Percentiles rank a stretch among this genome's conserved stretches.
Evolutionary conservation across 257 asterid species (phyloP).

Genomic region (Prunella vulgaris): DNA sequence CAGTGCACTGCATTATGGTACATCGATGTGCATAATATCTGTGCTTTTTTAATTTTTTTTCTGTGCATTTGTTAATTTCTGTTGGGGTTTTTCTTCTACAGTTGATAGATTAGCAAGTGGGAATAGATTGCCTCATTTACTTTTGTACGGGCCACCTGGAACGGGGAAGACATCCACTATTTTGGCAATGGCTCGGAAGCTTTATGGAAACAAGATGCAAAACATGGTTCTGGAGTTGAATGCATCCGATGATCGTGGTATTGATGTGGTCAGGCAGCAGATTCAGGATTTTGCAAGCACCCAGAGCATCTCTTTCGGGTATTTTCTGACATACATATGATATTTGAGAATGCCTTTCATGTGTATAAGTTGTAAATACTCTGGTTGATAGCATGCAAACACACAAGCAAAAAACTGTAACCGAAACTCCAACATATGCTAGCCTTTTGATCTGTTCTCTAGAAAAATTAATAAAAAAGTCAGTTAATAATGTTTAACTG

Average conservation of each 20-base stretch:
- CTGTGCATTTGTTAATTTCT: not conserved
- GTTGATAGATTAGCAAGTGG: slow-evolving; percentile 93
- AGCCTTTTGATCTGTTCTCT: not conserved
- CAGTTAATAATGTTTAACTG: not conserved
- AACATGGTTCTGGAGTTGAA: slow-evolving; percentile 95
- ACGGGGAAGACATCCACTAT: slow-evolving; percentile 97
- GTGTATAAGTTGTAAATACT: not conserved
- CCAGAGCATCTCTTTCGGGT: slow-evolving; percentile 95
- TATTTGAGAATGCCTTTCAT: not conserved
- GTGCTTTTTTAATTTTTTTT: not conserved
- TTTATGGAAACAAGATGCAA: slow-evolving; percentile 73
- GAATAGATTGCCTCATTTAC: slow-evolving; percentile 84
- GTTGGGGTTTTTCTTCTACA: slow-evolving; percentile 31
- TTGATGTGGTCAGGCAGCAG: slow-evolving; percentile 94
- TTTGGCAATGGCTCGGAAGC: slow-evolving; percentile 87
- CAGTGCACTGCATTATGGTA: not conserved
- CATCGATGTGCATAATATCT: not conserved
- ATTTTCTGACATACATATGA: slow-evolving; percentile 9
- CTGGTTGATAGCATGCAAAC: not conserved
- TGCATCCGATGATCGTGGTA: slow-evolving; percentile 98
- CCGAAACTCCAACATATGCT: not conserved
- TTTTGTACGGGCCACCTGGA: slow-evolving; percentile 97
- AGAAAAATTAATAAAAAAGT: not conserved
- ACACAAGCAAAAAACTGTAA: not conserved
- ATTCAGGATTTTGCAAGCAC: slow-evolving; percentile 99